These are phyloP conservation scores for Lyophyllum shimeji DNA, from an alignment of 768 basidiomycete species.

Conservation along the genomic window DNA sequence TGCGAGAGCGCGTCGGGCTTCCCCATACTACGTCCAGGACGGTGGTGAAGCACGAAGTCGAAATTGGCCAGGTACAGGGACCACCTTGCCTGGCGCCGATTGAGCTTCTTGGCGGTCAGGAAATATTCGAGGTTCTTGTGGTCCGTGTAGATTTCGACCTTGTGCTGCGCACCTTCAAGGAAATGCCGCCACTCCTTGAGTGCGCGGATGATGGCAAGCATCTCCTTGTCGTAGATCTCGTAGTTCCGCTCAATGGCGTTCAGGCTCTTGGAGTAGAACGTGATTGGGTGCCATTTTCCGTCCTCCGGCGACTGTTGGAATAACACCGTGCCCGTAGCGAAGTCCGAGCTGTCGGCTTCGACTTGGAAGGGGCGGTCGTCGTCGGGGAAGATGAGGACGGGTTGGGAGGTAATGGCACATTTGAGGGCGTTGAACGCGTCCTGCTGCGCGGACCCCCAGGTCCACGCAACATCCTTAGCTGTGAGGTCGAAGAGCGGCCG, in stretches of 20 bases:
- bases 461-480: background rate
- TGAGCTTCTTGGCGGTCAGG: constrained; percentile 11
- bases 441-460: constrained; percentile 9
- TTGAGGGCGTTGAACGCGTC: constrained; percentile 31
- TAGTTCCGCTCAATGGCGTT: constrained; percentile 37
- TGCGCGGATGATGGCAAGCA: constrained; percentile 39
- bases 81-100: constrained; percentile 5
- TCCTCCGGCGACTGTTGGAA: constrained; percentile 17
- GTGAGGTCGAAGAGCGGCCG: background rate
- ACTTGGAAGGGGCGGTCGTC: constrained; percentile 1
- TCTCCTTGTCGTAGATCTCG: constrained; percentile 39
- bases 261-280: constrained; percentile 22
- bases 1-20: background rate
- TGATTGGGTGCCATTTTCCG: constrained; percentile 28
- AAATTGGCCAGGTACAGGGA: background rate
- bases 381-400: constrained; percentile 20
- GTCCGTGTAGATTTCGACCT: background rate
- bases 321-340: constrained; percentile 14
- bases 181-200: constrained; percentile 23
- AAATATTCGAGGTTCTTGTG: constrained; percentile 4
- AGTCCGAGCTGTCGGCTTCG: constrained; percentile 12
- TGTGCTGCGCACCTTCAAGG: constrained; percentile 7
- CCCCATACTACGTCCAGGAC: background rate
- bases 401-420: constrained; percentile 19
- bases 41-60: background rate